Percentiles rank a stretch among this genome's conserved stretches.
These are phyloP conservation scores for Datisca glomerata DNA, from an alignment of 306 rosid species.

Conservation along the genomic window DNA sequence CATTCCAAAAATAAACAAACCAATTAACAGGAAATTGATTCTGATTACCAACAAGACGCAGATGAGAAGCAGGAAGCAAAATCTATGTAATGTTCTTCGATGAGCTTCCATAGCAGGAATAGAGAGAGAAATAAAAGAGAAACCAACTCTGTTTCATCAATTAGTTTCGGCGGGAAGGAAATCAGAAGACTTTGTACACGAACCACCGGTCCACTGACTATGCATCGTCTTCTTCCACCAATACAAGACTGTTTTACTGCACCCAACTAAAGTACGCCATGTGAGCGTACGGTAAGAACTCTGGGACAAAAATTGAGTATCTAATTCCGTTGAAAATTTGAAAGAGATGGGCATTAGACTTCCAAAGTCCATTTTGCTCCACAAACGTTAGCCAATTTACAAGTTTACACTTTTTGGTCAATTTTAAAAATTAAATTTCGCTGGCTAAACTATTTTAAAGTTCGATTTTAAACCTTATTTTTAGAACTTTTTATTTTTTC, in stretches of 20 bases:
- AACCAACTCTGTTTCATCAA: neutral
- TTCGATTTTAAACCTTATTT: too few relatives aligned
- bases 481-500: too few relatives aligned
- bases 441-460: too few relatives aligned
- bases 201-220: neutral
- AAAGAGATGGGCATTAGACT: too few relatives aligned
- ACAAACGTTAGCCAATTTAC: too few relatives aligned
- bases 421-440: too few relatives aligned
- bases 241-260: conserved; percentile 5
- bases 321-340: too few relatives aligned
- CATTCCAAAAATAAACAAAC: neutral
- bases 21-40: neutral
- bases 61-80: conserved; percentile 13
- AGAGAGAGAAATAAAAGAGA: neutral
- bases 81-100: conserved; percentile 9
- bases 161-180: conserved; percentile 4
- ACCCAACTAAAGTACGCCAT: too few relatives aligned
- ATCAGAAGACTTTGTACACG: neutral
- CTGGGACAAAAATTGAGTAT: too few relatives aligned
- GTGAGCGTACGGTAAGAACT: too few relatives aligned
- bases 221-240: conserved; percentile 3
- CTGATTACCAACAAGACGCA: conserved; percentile 26
- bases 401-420: too few relatives aligned
- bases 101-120: conserved; percentile 13
- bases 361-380: too few relatives aligned